Base-by-base conservation (phyloP, 352 stramenopile species). In the Globisporangium emineosum region DNA sequence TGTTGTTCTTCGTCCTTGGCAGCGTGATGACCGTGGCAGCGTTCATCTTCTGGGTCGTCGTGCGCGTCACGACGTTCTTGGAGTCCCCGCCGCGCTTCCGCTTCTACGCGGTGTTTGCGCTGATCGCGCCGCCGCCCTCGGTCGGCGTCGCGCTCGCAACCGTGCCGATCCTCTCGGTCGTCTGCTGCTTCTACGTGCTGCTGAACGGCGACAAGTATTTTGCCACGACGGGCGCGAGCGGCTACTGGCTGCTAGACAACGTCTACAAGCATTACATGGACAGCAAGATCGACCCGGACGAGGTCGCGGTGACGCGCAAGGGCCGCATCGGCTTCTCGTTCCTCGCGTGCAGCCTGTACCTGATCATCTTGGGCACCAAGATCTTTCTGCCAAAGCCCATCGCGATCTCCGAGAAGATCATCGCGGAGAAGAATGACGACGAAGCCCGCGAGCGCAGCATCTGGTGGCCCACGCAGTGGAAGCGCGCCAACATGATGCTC, bases 401-500 rank as follows among this genome's bases (percentile, higher is more conserved):
- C 37, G 89, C 90, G 32, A 95, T 97, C 65, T 92, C 89, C 0
- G 94, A 97, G 64, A 90, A 90, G 57, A 75, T 92, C 40, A 88
- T 97, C 35, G 68, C 92, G 19, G 90, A 99, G 63, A 81, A 91
- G 57, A 75, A 86, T 54, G 84, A 91, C 50, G 70, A 71, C 8
- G 83, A 93, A 5, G 80, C 78, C 13, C 75, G 68, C 5, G 81
- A 91, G 15, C 77, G 81, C 42, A 90, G 66, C 56, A 86, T 93
- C 17, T 98, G 91, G 91, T 94, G 83, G 76, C 89, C 92, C 0
- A 96, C 87, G 5, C 83, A 96, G 64, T 99, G 97, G 97, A 98
- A 98, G 71, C 82, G 97, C 23, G 89, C 89, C 29, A 98, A 98
- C 65, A 89, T 99, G 68, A 88, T 99, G 15, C 97, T 97, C 66